Percentiles rank a stretch among this genome's conserved stretches.
These are phyloP conservation scores for Pyrus communis DNA, from an alignment of 306 rosid species.

Conservation along the genomic window DNA sequence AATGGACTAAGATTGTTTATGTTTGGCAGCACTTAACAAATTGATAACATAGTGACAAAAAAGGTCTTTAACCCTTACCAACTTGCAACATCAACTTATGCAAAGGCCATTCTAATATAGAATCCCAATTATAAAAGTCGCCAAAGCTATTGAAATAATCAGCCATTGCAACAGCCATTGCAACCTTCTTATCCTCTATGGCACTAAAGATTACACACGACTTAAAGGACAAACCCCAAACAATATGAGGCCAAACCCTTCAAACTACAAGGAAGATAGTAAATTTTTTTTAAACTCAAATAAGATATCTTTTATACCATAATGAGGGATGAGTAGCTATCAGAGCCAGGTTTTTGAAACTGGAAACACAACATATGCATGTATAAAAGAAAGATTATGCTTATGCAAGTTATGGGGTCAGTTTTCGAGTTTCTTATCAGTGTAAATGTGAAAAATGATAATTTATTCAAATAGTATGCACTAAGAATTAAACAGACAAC, in stretches of 20 bases:
- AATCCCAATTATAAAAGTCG: not conserved
- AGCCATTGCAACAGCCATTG: not conserved
- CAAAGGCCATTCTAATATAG: not conserved
- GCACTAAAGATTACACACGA: not conserved
- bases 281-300: not conserved
- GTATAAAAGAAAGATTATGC: not conserved
- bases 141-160: not conserved
- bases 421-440: not conserved
- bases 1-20: too few species aligned
- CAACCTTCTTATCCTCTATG: not conserved
- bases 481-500: slow-evolving; percentile 10
- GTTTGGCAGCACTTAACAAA: too few species aligned
- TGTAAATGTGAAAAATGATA: not conserved
- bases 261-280: not conserved
- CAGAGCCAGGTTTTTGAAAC: not conserved
- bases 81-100: not conserved
- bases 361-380: not conserved
- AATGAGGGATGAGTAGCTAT: not conserved
- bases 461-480: not conserved
- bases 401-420: not conserved
- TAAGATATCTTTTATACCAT: not conserved
- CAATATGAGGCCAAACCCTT: not conserved
- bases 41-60: too few species aligned
- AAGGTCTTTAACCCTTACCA: not conserved
- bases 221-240: not conserved